These are phyloP conservation scores for Diplocarpon mali DNA, from an alignment of 2,329 filamentous ascomycete genomes.

Conservation along the genomic window DNA sequence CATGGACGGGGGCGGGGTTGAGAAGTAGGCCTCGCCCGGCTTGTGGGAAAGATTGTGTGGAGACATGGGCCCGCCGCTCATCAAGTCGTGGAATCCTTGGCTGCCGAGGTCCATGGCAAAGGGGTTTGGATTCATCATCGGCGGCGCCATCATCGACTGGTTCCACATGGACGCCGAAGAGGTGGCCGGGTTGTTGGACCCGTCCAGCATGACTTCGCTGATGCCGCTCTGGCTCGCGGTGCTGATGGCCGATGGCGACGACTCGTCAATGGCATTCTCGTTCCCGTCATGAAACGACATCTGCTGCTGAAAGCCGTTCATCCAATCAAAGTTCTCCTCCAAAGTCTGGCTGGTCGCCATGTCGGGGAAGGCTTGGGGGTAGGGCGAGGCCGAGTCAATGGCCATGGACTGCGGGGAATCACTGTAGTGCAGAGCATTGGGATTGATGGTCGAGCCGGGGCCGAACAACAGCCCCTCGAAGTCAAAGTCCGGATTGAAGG, in stretches of 20 bases:
- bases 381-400: conserved; percentile 51
- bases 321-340: conserved; percentile 79
- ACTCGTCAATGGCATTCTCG: conserved; percentile 80
- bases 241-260: conserved; percentile 91
- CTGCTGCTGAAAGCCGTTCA: conserved; percentile 68
- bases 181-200: conserved; percentile 52
- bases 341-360: conserved; percentile 46
- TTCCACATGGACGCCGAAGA: conserved; percentile 55
- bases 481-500: conserved; percentile 54
- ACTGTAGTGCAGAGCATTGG: conserved; percentile 70
- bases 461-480: conserved; percentile 62
- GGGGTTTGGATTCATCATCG: conserved; percentile 51
- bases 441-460: conserved; percentile 58
- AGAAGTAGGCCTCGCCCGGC: conserved; percentile 66
- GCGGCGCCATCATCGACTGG: conserved; percentile 56
- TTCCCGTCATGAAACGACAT: conserved; percentile 58
- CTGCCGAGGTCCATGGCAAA: conserved; percentile 67
- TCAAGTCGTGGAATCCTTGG: conserved; percentile 66
- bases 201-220: conserved; percentile 86
- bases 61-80: conserved; percentile 61
- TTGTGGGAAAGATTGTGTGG: conserved; percentile 65
- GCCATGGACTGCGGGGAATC: conserved; percentile 61
- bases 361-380: conserved; percentile 44
- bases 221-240: conserved; percentile 85
- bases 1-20: conserved; percentile 65